A percentile compares a stretch with the other conserved stretches of the same genome.
Conservation (phyloP, 805 yeast species). For the Sporopachydermia lactativora region DNA sequence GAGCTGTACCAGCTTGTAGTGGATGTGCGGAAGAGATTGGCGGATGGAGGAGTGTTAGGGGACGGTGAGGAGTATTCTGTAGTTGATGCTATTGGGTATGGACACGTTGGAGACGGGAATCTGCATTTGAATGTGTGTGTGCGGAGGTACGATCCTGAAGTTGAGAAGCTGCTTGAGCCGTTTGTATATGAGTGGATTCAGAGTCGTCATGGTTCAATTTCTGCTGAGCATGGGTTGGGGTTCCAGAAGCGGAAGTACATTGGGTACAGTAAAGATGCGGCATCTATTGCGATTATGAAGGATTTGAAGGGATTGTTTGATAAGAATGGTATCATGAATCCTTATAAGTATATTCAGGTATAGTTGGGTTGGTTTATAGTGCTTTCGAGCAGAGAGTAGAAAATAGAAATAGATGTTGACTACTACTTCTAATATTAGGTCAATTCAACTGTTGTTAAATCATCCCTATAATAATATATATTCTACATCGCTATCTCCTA, state of each 20-base stretch:
- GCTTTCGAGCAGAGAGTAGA: neutral
- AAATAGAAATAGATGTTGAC: neutral
- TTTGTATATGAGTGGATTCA: conserved; percentile 87
- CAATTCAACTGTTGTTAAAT: neutral
- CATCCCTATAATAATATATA: neutral
- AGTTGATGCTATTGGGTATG: conserved; percentile 84
- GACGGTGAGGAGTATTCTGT: conserved; percentile 52
- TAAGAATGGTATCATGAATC: conserved; percentile 86
- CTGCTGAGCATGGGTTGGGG: conserved; percentile 97
- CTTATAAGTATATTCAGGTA: conserved; percentile 73
- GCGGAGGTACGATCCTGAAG: conserved; percentile 62
- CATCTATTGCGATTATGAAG: conserved; percentile 62
- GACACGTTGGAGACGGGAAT: conserved; percentile 98
- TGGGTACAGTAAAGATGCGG: conserved; percentile 65
- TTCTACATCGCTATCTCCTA: conserved; percentile 1
- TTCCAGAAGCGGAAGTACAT: conserved; percentile 90
- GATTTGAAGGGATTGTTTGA: conserved; percentile 71
- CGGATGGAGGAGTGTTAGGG: conserved; percentile 43
- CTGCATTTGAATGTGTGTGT: conserved; percentile 88
- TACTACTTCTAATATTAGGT: neutral
- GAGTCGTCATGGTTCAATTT: conserved; percentile 66
- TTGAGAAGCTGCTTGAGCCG: conserved; percentile 80
- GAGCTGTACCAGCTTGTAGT: conserved; percentile 74
- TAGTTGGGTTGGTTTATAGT: neutral
- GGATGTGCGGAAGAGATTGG: conserved; percentile 52